Percentiles rank a stretch among this genome's conserved stretches.
These are phyloP conservation scores for Lachancea meyersii DNA, from an alignment of 805 yeast genomes.

Conservation along the genomic window DNA sequence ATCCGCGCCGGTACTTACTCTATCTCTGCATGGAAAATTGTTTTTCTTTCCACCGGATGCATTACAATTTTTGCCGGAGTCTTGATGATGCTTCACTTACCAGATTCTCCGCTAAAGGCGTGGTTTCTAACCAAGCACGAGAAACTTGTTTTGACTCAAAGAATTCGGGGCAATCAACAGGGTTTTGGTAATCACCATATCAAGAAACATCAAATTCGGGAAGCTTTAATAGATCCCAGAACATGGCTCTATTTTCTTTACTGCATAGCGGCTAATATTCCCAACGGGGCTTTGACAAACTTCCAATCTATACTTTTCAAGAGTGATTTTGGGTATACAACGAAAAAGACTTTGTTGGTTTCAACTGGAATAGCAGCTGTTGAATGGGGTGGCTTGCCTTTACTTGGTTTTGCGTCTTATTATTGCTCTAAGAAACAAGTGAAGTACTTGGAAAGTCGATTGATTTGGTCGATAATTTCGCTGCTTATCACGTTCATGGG, in stretches of 20 bases:
- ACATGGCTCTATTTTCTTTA: conserved; percentile 40
- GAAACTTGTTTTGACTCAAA: conserved; percentile 39
- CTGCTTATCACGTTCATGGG: no score
- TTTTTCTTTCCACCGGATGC: conserved; percentile 51
- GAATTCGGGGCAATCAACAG: conserved; percentile 44
- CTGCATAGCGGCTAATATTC: conserved; percentile 36
- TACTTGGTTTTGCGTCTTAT: no score
- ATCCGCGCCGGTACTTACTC: conserved; percentile 17
- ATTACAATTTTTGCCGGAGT: conserved; percentile 46
- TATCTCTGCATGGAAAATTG: conserved; percentile 49
- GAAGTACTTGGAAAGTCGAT: no score
- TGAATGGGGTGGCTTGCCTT: no score
- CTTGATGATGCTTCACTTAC: conserved; percentile 40
- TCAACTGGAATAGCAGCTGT: no score
- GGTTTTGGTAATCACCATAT: conserved; percentile 49
- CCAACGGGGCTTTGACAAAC: conserved; percentile 46
- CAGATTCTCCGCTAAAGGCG: conserved; percentile 45
- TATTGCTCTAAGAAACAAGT: no score
- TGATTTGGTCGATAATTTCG: no score
- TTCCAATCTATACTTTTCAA: conserved; percentile 39
- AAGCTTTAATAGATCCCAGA: conserved; percentile 42
- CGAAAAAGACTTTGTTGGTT: conserved; percentile 35
- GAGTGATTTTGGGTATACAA: conserved; percentile 35
- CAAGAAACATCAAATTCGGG: conserved; percentile 46
- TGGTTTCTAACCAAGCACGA: conserved; percentile 42